phyloP scores from a whole-genome alignment of 2,329 filamentous ascomycete genomes.

The Didymella pomorum region DNA sequence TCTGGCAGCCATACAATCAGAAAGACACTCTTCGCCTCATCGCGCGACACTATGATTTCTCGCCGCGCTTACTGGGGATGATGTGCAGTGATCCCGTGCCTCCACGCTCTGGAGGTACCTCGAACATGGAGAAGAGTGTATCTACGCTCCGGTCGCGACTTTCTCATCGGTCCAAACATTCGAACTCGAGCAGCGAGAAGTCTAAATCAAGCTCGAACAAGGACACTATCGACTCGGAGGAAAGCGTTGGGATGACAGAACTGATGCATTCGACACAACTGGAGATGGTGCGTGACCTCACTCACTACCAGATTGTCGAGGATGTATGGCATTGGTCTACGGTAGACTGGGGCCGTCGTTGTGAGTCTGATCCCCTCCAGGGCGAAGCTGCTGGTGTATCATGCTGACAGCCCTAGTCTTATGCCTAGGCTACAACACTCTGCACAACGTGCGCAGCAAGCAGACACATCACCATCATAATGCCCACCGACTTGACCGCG shows the following conservation, averaged over 20 bases:
- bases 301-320: conserved; percentile 68
- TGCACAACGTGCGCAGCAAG: conserved; percentile 55
- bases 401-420: conserved; percentile 59
- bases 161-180: conserved; percentile 37
- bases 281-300: conserved; percentile 51
- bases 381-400: neutral
- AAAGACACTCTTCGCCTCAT: conserved; percentile 63
- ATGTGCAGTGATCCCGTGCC: conserved; percentile 66
- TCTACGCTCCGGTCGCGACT: conserved; percentile 42
- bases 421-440: conserved; percentile 75
- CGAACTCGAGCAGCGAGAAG: conserved; percentile 25
- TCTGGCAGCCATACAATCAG: conserved; percentile 73
- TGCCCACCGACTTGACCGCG: conserved; percentile 44
- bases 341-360: conserved; percentile 72
- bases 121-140: conserved; percentile 40
- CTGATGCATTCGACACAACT: conserved; percentile 48
- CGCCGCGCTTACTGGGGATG: conserved; percentile 69
- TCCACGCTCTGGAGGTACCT: conserved; percentile 26
- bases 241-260: conserved; percentile 47
- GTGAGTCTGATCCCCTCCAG: conserved; percentile 51
- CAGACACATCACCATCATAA: conserved; percentile 26
- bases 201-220: conserved; percentile 24
- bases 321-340: conserved; percentile 80
- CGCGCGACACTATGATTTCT: conserved; percentile 71
- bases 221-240: conserved; percentile 40